Evolutionary conservation across 257 asterid genomes (phyloP).

Genomic region (Solanum infundibuliforme): DNA sequence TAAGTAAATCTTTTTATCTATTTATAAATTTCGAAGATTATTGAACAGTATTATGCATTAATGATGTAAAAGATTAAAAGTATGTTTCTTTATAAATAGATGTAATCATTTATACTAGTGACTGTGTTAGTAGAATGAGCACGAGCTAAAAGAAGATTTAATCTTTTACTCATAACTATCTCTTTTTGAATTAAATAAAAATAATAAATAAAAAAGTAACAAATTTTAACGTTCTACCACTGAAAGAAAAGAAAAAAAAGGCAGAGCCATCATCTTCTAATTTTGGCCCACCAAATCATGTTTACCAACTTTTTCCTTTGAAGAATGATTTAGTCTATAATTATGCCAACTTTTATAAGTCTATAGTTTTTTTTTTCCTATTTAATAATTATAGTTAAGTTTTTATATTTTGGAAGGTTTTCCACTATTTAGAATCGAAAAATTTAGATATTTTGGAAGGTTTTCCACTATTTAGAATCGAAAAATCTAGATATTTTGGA

Average conservation of each 20-base stretch:
- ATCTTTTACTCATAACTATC: neutral
- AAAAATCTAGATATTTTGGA: neutral
- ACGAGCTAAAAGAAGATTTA: neutral
- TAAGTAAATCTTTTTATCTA: too few relatives aligned
- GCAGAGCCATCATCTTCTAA: constrained; percentile 15
- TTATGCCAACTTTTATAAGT: neutral
- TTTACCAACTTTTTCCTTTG: neutral
- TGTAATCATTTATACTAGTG: neutral
- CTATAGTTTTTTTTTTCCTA: neutral
- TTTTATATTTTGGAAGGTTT: neutral
- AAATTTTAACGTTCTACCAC: constrained; percentile 41
- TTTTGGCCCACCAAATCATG: neutral
- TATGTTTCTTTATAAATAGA: neutral
- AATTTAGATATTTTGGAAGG: neutral
- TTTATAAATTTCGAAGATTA: neutral
- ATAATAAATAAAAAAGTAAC: neutral
- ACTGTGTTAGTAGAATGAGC: neutral
- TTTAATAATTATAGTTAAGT: neutral
- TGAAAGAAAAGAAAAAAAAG: constrained; percentile 20
- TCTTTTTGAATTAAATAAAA: neutral
- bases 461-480: neutral
- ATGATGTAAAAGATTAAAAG: neutral
- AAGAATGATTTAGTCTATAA: neutral
- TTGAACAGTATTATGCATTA: neutral
- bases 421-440: neutral